Evolutionary conservation across 306 rosid genomes (phyloP).

Genomic region (Hippophae rhamnoides): DNA sequence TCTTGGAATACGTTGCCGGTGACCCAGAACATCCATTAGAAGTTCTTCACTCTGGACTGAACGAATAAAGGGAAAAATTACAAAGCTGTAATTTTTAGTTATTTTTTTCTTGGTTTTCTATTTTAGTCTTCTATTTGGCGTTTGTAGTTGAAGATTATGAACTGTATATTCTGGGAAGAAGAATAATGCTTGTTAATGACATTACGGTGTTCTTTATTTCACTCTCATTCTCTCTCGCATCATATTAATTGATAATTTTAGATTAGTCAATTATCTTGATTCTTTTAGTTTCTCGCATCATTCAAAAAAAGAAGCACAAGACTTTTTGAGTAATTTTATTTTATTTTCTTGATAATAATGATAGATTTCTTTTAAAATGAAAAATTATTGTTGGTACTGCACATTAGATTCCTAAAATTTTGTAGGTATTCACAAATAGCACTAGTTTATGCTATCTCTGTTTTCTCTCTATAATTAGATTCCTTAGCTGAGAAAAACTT

Average conservation of each 20-base stretch:
- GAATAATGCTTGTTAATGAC: constrained; percentile 10
- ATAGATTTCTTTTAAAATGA: too few relatives aligned
- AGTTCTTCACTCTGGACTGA: constrained; percentile 41
- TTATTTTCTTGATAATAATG: too few relatives aligned
- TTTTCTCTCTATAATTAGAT: too few relatives aligned
- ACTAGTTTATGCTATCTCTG: too few relatives aligned
- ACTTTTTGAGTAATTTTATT: too few relatives aligned
- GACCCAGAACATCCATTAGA: constrained; percentile 34
- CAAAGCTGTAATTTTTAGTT: constrained; percentile 11
- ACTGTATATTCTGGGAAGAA: constrained; percentile 7
- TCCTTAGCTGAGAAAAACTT: too few relatives aligned
- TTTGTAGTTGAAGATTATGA: background rate
- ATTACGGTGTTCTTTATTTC: background rate
- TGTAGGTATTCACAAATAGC: too few relatives aligned
- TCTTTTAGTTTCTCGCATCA: background rate
- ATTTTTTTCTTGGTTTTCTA: background rate
- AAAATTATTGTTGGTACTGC: too few relatives aligned
- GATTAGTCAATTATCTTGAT: background rate
- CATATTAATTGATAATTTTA: background rate
- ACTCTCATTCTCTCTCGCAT: background rate
- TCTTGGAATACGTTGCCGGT: constrained; percentile 77
- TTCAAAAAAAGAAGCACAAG: background rate
- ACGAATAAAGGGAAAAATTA: background rate
- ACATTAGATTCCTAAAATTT: too few relatives aligned
- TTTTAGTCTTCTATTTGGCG: background rate